A percentile compares a stretch with the other conserved stretches of the same genome.
phyloP scores from a whole-genome alignment of 306 rosid species.

The Ziziphus jujuba region DNA sequence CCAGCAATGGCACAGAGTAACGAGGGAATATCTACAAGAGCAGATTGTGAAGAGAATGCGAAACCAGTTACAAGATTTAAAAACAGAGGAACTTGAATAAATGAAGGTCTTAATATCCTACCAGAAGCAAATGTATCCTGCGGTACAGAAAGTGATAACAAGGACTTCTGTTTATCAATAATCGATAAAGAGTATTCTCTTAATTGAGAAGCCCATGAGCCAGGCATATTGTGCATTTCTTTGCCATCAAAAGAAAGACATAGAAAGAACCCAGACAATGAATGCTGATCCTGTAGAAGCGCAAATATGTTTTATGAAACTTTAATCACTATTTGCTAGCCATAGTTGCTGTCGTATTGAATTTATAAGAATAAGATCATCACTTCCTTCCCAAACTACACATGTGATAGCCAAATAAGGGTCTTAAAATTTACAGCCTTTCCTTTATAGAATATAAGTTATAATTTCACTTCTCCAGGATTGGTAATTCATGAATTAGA shows the following conservation, averaged over 20 bases:
- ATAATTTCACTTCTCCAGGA: not conserved
- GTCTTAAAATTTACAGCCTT: too few species aligned
- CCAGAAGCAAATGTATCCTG: conserved; percentile 71
- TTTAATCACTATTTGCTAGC: conserved; percentile 13
- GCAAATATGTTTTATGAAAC: conserved; percentile 20
- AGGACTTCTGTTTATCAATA: conserved; percentile 62
- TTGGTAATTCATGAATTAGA: not conserved
- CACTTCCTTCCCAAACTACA: not conserved
- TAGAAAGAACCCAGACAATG: conserved; percentile 51
- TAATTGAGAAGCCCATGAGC: conserved; percentile 67
- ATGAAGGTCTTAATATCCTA: conserved; percentile 27
- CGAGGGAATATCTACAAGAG: conserved; percentile 64
- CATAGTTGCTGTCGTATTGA: conserved; percentile 9
- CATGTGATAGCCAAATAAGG: not conserved
- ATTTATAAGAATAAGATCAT: not conserved
- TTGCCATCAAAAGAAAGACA: conserved; percentile 43
- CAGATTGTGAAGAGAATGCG: conserved; percentile 19
- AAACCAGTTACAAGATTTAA: conserved; percentile 26
- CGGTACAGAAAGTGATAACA: conserved; percentile 45
- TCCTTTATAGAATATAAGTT: not conserved
- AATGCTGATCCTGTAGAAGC: conserved; percentile 59
- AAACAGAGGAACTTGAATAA: conserved; percentile 16
- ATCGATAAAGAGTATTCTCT: conserved; percentile 58
- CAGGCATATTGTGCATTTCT: conserved; percentile 38
- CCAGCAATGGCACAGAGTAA: conserved; percentile 65